These are phyloP conservation scores for Penicillium turbatum DNA, from an alignment of 495 filamentous ascomycete species.

Conservation along the genomic window DNA sequence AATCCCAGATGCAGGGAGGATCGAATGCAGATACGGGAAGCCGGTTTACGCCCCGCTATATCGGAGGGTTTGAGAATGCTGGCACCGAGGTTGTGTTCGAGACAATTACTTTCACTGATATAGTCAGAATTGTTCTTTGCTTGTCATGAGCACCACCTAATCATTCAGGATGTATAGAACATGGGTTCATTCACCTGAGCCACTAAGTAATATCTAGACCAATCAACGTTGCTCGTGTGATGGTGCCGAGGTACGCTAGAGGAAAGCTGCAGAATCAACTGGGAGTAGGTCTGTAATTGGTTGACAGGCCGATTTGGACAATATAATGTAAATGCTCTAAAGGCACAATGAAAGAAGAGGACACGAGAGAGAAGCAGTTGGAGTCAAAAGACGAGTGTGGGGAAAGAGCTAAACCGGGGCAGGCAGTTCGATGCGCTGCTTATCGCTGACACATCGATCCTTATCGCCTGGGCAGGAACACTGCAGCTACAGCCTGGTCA, in stretches of 20 bases:
- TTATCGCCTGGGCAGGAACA: background rate
- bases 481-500: too few species aligned
- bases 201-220: background rate
- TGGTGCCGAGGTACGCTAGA: background rate
- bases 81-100: background rate
- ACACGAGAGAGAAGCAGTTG: background rate
- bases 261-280: background rate
- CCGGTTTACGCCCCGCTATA: background rate
- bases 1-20: background rate
- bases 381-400: slow-evolving; percentile 9
- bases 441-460: slow-evolving; percentile 5
- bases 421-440: slow-evolving; percentile 22
- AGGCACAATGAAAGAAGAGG: background rate
- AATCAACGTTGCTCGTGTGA: background rate
- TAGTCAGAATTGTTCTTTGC: background rate
- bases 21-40: background rate
- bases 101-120: background rate
- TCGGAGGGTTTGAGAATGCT: background rate
- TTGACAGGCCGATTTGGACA: background rate
- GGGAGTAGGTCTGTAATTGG: background rate
- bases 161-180: background rate
- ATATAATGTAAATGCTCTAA: background rate
- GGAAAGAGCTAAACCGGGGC: slow-evolving; percentile 17
- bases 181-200: background rate
- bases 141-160: too few species aligned